Evolutionary conservation across 257 asterid genomes (phyloP).

Genomic region (Plectranthus barbatus): DNA sequence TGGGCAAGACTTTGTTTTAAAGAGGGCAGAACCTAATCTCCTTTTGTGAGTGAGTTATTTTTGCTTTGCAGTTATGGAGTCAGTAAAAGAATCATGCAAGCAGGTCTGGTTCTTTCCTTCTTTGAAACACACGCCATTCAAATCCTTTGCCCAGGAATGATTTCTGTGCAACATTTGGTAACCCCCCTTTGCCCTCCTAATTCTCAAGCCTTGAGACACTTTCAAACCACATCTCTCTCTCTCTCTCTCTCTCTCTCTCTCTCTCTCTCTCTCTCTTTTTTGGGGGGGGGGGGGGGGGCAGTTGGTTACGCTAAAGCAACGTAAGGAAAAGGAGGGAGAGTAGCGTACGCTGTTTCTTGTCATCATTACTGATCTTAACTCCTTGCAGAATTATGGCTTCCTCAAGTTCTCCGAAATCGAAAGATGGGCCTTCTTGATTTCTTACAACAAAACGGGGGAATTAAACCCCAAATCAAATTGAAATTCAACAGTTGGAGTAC

Average conservation of each 20-base stretch:
- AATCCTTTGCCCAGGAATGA: slow-evolving; percentile 53
- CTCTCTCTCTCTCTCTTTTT: neutral
- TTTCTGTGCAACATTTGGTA: slow-evolving; percentile 50
- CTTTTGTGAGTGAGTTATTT: neutral
- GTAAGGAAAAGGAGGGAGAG: slow-evolving; percentile 28
- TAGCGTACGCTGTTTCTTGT: slow-evolving; percentile 56
- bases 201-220: too few relatives aligned
- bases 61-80: slow-evolving; percentile 57
- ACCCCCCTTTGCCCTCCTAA: slow-evolving; percentile 13
- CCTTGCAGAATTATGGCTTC: slow-evolving; percentile 80
- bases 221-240: slow-evolving; percentile 29
- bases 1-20: slow-evolving; percentile 2
- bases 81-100: slow-evolving; percentile 59
- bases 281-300: too few relatives aligned
- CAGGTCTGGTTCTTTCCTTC: slow-evolving; percentile 49
- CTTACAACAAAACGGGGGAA: slow-evolving; percentile 7
- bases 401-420: slow-evolving; percentile 87
- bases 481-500: neutral
- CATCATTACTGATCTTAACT: slow-evolving; percentile 52
- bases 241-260: neutral
- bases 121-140: slow-evolving; percentile 72
- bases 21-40: slow-evolving; percentile 25
- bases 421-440: slow-evolving; percentile 59
- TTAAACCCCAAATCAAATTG: neutral
- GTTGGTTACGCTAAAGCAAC: slow-evolving; percentile 32